phyloP scores from a whole-genome alignment of 2,329 filamentous ascomycete genomes.

The Rutstroemia sp. region DNA sequence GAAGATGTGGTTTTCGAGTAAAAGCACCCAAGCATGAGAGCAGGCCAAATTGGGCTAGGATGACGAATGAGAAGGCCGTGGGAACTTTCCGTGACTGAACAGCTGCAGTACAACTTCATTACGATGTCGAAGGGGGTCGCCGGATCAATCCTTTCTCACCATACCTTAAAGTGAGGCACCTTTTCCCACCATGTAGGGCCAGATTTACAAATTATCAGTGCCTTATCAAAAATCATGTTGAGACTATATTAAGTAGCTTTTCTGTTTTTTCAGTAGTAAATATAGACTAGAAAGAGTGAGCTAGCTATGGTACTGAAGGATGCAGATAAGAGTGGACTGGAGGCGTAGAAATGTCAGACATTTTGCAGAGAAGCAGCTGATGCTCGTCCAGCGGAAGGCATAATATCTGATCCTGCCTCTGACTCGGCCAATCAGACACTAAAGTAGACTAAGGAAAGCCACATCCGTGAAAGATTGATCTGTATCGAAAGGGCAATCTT shows the following conservation, averaged over 20 bases:
- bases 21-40: not conserved
- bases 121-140: not conserved
- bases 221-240: not conserved
- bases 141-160: not conserved
- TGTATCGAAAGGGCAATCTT: too few relatives aligned
- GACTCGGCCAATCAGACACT: conserved; percentile 3
- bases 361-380: conserved; percentile 9
- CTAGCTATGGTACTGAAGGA: not conserved
- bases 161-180: not conserved
- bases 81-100: not conserved
- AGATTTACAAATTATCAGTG: not conserved
- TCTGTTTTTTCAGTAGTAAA: not conserved
- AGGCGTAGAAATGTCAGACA: conserved; percentile 5
- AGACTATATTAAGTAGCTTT: too few relatives aligned
- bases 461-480: not conserved
- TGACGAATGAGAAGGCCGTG: conserved; percentile 1
- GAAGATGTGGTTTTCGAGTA: not conserved
- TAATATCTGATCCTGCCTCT: not conserved
- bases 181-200: not conserved
- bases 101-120: not conserved
- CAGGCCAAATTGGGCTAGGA: not conserved
- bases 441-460: not conserved
- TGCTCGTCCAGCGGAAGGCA: not conserved
- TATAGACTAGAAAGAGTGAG: not conserved
- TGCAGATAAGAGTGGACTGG: not conserved